Evolutionary conservation across 148 eudicot genomes (phyloP), one percentile per base, ranked within the genome.

Genomic region (Gaultheria prostrata): DNA sequence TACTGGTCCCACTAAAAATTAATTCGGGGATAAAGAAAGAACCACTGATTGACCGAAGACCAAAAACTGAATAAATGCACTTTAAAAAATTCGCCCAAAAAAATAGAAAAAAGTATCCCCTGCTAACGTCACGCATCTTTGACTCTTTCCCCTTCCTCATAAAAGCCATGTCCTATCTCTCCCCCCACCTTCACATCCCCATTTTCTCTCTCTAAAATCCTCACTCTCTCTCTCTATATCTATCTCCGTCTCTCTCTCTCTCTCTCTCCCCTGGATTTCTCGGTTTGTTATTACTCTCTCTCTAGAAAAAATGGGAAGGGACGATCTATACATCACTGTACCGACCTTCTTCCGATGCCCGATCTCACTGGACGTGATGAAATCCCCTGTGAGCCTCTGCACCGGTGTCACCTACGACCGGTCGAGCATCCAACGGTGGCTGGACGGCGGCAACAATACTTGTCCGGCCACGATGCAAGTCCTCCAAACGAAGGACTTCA

Each of bases 381-480:
- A 89, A 75, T 92, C 98, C 5, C 98, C 98, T 3, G 98, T 94
- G 57, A 94, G 94, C 48, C 86, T 94, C 32, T 94, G 87, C 82
- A 94, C 98, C 50, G 98, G 98, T 1, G 93, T 94, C 7, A 92
- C 98, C 59, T 94, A 94, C 89, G 98, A 94, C 84, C 93, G 95
- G 4, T 17, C 87, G 65, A 87, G 88, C 88, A 94, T 94, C 89
- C 93, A 94, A 73, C 91, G 91, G 48, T 94, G 98, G 98, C 84
- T 94, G 5, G 95, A 92, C 74, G n/a, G 80, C 75, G 98, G 98
- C 39, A 86, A 94, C 85, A 89, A 92, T 89, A 92, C 94, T 11
- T 94, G 98, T 78, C 98, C 98, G 45, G 98, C 98, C 79, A 94
- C 98, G 75, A 94, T 94, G 98, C 98, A 94, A 76, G 85, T 90